Evolutionary conservation across 2,329 filamentous ascomycete genomes (phyloP).

Genomic region (Aspergillus phoenicis): DNA sequence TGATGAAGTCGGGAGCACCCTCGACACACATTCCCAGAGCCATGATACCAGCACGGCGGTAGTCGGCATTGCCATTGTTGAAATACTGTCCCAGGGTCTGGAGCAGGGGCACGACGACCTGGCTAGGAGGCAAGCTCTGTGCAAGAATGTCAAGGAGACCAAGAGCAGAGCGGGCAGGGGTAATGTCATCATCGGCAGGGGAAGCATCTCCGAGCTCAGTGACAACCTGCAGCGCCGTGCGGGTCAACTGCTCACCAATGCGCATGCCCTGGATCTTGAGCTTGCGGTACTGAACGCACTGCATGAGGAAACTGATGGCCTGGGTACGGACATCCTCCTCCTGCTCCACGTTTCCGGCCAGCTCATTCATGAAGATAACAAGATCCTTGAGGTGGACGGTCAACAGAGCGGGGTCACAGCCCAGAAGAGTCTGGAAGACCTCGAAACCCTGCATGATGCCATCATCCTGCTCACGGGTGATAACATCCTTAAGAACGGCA

Average conservation of each 20-base stretch:
- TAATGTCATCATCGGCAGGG: slow-evolving; percentile 80
- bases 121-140: slow-evolving; percentile 83
- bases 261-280: slow-evolving; percentile 92
- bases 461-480: slow-evolving; percentile 80
- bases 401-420: slow-evolving; percentile 82
- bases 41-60: slow-evolving; percentile 86
- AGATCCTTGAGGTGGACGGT: slow-evolving; percentile 86
- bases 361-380: slow-evolving; percentile 88
- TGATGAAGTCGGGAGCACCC: slow-evolving; percentile 95
- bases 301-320: slow-evolving; percentile 90
- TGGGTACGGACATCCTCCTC: slow-evolving; percentile 87
- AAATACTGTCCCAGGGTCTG: slow-evolving; percentile 84
- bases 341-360: slow-evolving; percentile 73
- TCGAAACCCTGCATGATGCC: slow-evolving; percentile 89
- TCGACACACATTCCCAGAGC: slow-evolving; percentile 93
- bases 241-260: slow-evolving; percentile 82
- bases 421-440: slow-evolving; percentile 92
- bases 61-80: slow-evolving; percentile 70
- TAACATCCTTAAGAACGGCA: slow-evolving; percentile 79
- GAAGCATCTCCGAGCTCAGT: slow-evolving; percentile 74
- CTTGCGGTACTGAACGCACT: slow-evolving; percentile 87
- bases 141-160: slow-evolving; percentile 87
- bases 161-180: slow-evolving; percentile 81
- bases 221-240: slow-evolving; percentile 84
- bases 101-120: slow-evolving; percentile 90